A percentile compares a stretch with the other conserved stretches of the same genome.
Conservation (phyloP, 2,329 filamentous ascomycete species). For the Botryotinia calthae region DNA sequence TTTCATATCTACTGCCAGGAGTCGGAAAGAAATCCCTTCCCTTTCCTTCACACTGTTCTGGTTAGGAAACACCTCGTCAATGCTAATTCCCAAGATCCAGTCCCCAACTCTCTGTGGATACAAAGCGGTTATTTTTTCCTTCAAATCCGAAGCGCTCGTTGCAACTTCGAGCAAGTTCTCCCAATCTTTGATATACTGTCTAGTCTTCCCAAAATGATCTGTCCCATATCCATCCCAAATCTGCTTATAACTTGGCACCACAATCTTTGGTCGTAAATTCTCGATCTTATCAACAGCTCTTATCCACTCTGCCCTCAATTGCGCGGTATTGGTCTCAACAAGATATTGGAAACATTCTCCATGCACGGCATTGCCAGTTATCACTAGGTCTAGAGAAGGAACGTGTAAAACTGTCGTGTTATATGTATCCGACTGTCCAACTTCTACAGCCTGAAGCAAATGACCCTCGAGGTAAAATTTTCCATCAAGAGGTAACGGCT, state of each 20-base stretch:
- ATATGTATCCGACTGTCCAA: constrained; percentile 37
- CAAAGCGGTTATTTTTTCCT: not conserved
- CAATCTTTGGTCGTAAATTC: constrained; percentile 34
- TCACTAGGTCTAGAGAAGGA: constrained; percentile 36
- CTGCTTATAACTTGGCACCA: constrained; percentile 38
- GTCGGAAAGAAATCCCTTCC: constrained; percentile 4
- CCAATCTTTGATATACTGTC: constrained; percentile 33
- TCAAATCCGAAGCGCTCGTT: not conserved
- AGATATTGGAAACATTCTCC: constrained; percentile 39
- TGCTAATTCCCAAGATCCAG: constrained; percentile 5
- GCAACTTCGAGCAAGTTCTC: not conserved
- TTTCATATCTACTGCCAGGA: not conserved
- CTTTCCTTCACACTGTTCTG: not conserved
- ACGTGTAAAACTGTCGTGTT: constrained; percentile 37
- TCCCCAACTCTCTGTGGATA: constrained; percentile 12
- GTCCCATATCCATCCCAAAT: constrained; percentile 31
- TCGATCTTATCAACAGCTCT: constrained; percentile 36
- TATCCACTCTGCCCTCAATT: constrained; percentile 37
- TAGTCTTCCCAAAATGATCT: constrained; percentile 31
- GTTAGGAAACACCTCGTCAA: not conserved
- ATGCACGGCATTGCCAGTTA: constrained; percentile 41
- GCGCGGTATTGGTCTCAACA: constrained; percentile 36
- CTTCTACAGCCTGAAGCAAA: constrained; percentile 27
- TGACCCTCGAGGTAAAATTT: constrained; percentile 4
- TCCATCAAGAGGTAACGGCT: not conserved